Evolutionary conservation across 495 filamentous ascomycete species (phyloP), one percentile per base, ranked within the genome.

Genomic region (Penicillium subrubescens): DNA sequence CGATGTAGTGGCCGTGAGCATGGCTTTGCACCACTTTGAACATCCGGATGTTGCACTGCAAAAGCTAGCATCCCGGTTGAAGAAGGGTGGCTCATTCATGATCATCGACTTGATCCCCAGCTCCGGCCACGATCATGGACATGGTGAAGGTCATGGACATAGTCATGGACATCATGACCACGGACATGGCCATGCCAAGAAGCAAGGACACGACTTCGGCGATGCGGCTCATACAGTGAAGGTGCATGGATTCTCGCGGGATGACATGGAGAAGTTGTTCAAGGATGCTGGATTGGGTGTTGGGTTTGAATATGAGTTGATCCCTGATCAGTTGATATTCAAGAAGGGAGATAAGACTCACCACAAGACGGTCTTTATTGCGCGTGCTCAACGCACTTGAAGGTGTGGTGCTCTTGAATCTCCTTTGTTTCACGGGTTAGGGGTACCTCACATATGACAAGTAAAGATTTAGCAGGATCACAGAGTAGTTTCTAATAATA

Each of bases 1-100:
- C 67, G 88, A 92, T 65, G 58, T 92, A 33, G 85, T 86, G 5
- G 82, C 82, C 17, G 82, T 92, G 33, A 86, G 90, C 25, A 81
- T 87, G 59, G 90, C 85, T 1, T 83, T 92, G 66, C 91, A 94
- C 71, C 90, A 94, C 68, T 91, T 94, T 63, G 83, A 87, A 55
- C 75, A 89, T 62, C 86, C 88, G 0, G 76, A 74, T 5, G 73
- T 83, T 44, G 85, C 87, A 11, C 74, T 88, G 48, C 75, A 79
- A 57, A 73, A 84, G 27, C 79, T 94, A 15, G 82, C 78, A 23
- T 77, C 84, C 69, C 81, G 89, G 11, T 70, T 94, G 46, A 85
- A 82, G 62, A 79, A 83, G 1, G 87, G 86, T 27, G 90, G 89
- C 31, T 85, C 87, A 3, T 76, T 88, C 44, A 59, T 90, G n/a